phyloP scores from a whole-genome alignment of 495 filamentous ascomycete species.

The Cenococcum geophilum region DNA sequence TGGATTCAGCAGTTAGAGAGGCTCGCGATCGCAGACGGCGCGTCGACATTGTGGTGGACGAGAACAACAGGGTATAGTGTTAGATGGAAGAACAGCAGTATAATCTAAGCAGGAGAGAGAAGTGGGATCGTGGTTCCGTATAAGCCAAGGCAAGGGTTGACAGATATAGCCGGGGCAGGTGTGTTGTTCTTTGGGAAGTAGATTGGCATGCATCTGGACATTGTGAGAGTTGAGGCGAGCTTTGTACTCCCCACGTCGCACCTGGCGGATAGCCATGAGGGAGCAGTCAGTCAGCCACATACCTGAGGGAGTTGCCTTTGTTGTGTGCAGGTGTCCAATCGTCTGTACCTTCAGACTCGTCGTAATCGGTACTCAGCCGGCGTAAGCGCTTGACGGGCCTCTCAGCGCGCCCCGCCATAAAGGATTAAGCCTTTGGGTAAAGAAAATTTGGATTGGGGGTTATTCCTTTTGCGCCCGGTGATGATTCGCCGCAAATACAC shows the following conservation, averaged over 20 bases:
- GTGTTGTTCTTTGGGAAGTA: conserved; percentile 1
- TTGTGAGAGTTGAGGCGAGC: conserved; percentile 16
- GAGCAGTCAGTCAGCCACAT: conserved; percentile 21
- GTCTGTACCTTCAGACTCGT: conserved; percentile 36
- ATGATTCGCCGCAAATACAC: not conserved
- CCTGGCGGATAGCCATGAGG: conserved; percentile 8
- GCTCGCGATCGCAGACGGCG: conserved; percentile 48
- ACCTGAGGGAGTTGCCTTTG: conserved; percentile 24
- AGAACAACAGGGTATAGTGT: conserved; percentile 9
- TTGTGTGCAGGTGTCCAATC: conserved; percentile 32
- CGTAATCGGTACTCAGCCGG: conserved; percentile 44
- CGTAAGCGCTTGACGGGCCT: conserved; percentile 43
- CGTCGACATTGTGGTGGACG: conserved; percentile 39
- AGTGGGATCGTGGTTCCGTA: not conserved
- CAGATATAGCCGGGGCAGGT: conserved; percentile 11
- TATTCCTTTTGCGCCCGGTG: conserved; percentile 3
- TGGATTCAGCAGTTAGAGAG: conserved; percentile 40
- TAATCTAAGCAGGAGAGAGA: not conserved
- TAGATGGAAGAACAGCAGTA: conserved; percentile 11
- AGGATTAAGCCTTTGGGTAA: conserved; percentile 9
- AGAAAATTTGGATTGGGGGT: not conserved
- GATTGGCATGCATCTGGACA: conserved; percentile 10
- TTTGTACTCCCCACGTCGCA: conserved; percentile 19
- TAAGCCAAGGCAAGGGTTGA: conserved; percentile 8
- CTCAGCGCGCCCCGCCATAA: conserved; percentile 26